A percentile compares a stretch with the other conserved stretches of the same genome.
phyloP scores from a whole-genome alignment of 768 basidiomycete genomes.

The Lactarius akahatsu region DNA sequence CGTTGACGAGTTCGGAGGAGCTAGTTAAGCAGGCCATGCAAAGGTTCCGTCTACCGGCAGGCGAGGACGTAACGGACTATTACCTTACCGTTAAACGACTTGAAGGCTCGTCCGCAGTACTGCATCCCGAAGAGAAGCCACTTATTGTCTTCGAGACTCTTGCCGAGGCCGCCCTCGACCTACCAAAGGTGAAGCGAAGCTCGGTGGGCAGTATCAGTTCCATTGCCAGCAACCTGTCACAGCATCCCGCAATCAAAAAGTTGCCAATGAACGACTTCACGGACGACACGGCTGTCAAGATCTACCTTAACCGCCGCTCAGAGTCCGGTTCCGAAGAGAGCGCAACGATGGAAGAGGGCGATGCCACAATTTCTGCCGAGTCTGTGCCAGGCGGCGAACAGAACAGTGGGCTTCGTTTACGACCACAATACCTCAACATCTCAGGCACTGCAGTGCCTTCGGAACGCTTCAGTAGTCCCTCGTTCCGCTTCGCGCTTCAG shows the following conservation, averaged over 20 bases:
- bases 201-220: slow-evolving; percentile 93
- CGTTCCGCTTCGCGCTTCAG: slow-evolving; percentile 82
- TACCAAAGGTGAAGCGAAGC: slow-evolving; percentile 88
- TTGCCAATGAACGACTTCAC: slow-evolving; percentile 97
- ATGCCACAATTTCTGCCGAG: slow-evolving; percentile 42
- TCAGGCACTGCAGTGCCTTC: slow-evolving; percentile 47
- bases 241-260: slow-evolving; percentile 94
- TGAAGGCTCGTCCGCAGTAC: slow-evolving; percentile 77
- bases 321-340: slow-evolving; percentile 42
- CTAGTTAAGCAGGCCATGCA: slow-evolving; percentile 92
- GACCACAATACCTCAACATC: slow-evolving; percentile 45
- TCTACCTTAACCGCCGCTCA: slow-evolving; percentile 79
- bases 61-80: slow-evolving; percentile 61
- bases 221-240: slow-evolving; percentile 86
- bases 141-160: slow-evolving; percentile 87
- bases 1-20: slow-evolving; percentile 79
- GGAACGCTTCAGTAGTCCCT: slow-evolving; percentile 80
- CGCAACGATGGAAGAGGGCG: slow-evolving; percentile 42
- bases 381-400: slow-evolving; percentile 37
- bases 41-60: slow-evolving; percentile 78
- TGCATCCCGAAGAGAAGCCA: slow-evolving; percentile 73
- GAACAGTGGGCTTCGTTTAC: slow-evolving; percentile 32
- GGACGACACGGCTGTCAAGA: slow-evolving; percentile 95
- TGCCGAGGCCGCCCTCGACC: slow-evolving; percentile 73
- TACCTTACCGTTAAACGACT: slow-evolving; percentile 93